Evolutionary conservation across 129 eudicot genomes (phyloP).

Genomic region (Artemisia argyi): DNA sequence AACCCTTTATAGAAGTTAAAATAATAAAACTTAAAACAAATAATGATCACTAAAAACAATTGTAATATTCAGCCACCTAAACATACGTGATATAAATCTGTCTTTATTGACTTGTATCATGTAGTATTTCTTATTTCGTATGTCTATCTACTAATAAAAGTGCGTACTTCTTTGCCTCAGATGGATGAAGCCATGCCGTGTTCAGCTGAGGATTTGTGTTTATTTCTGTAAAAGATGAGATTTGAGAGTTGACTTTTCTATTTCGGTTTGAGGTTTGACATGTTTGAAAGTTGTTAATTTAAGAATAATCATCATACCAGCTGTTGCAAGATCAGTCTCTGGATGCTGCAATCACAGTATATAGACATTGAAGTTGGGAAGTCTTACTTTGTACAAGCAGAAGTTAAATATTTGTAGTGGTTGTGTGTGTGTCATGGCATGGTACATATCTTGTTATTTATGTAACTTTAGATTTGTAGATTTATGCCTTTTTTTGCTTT

Average conservation of each 20-base stretch:
- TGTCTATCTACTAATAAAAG: neutral
- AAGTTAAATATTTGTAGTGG: constrained; percentile 21
- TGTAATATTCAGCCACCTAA: too few relatives aligned
- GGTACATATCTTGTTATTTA: constrained; percentile 43
- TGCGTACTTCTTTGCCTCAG: neutral
- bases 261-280: constrained; percentile 11
- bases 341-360: constrained; percentile 32
- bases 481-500: constrained; percentile 31
- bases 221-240: constrained; percentile 29
- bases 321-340: constrained; percentile 9
- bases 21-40: too few relatives aligned
- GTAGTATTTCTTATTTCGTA: neutral
- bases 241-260: constrained; percentile 20
- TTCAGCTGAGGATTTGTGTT: constrained; percentile 29
- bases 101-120: neutral
- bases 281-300: constrained; percentile 16
- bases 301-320: constrained; percentile 23
- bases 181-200: constrained; percentile 26
- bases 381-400: constrained; percentile 11
- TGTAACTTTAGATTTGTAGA: constrained; percentile 39
- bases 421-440: constrained; percentile 26
- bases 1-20: too few relatives aligned
- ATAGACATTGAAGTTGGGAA: constrained; percentile 27
- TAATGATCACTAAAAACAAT: too few relatives aligned
- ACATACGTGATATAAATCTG: too few relatives aligned